Base-by-base conservation (phyloP, 1,139 yeast species). In the Debaryomyces fabryi region DNA sequence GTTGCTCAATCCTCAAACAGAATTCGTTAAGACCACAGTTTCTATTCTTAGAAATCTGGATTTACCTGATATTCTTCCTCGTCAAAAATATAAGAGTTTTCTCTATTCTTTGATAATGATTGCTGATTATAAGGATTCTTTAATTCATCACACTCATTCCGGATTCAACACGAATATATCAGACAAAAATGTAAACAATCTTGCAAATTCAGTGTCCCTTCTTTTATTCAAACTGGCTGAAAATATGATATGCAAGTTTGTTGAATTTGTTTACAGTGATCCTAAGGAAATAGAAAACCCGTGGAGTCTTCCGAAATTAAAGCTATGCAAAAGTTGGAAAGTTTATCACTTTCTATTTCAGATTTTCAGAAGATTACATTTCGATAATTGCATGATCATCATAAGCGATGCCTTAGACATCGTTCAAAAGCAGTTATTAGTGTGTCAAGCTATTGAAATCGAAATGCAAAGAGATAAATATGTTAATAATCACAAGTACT, bases 141-240 rank as follows among this genome's bases (percentile, higher is more conserved):
- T 54, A 6, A 46, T 52, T 43, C 38, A 37, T 1, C 46, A 46
- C 21, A n/a, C 20, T 3, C 70, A 63, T 39, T 68, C 73, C 0
- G 69, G 70, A 0, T 63, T 63, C 44, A 69, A 68, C 49, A 51
- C 67, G 10, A 68, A 68, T 46, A 50, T 39, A 9, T 46, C 42
- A 18, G 44, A 45, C 24, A 47, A 49, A 27, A 55, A 51, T 30
- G 36, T 38, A 9, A 40, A 46, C 13, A 46, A 44, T 35, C 50
- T 49, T 39, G 41, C 54, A 25, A 64, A 64, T 47, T 58, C 61
- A 38, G 50, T 67, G 10, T 60, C 68, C 59, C 47, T 65, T 6
- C 39, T 65, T 18, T 45, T 64, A 6, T 64, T 49, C 46, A 65
- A 64, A 44, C 50, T 50, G 44, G 53, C 66, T 1, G 43, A 49